phyloP scores from a whole-genome alignment of 148 eudicot genomes.

The Polygonum maritimum region DNA sequence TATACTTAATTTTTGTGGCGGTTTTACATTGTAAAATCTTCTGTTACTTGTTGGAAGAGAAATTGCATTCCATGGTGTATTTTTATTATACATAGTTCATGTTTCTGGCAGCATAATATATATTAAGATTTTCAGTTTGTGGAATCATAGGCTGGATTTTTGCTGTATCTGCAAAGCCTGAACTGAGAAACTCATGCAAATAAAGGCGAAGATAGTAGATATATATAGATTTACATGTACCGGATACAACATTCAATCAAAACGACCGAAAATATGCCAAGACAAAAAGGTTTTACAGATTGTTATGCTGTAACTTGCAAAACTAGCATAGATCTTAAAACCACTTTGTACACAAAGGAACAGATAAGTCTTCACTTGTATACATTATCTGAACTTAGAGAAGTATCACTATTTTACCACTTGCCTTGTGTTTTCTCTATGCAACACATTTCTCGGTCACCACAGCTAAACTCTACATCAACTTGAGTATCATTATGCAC shows the following conservation, averaged over 20 bases:
- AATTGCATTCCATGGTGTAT: neutral
- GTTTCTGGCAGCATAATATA: neutral
- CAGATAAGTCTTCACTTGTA: neutral
- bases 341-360: constrained; percentile 6
- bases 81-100: neutral
- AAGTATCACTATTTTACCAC: neutral
- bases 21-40: neutral
- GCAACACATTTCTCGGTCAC: neutral
- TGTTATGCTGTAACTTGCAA: neutral
- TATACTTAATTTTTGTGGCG: neutral
- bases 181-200: neutral
- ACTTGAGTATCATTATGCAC: neutral
- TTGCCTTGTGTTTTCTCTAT: neutral
- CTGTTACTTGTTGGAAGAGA: neutral
- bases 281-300: neutral
- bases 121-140: neutral
- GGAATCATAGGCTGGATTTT: neutral
- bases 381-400: constrained; percentile 4
- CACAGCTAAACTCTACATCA: neutral
- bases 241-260: neutral
- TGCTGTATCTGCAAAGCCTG: neutral
- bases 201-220: neutral
- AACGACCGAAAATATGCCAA: too few relatives aligned
- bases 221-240: too few relatives aligned
- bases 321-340: neutral